Base-by-base conservation (phyloP, 2,329 filamentous ascomycete genomes). In the Samsoniella hepiali region DNA sequence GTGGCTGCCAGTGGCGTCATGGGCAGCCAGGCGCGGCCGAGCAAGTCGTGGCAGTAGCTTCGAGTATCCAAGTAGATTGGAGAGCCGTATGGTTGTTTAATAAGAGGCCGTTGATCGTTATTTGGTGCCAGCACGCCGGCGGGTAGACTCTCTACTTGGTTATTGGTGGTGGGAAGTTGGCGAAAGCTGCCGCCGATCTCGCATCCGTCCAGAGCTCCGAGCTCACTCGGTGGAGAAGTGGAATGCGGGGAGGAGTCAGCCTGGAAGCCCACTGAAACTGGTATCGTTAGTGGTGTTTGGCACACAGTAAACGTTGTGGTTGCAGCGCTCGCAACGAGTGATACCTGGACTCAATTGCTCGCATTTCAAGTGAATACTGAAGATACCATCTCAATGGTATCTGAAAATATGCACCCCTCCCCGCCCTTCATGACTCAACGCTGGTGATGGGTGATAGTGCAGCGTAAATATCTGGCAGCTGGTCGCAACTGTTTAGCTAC, bases 181-280 rank as follows among this genome's bases (percentile, higher is more conserved):
- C 36, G 6, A 29, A 9, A 22, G 22, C 2, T 34, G 50, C 9
- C 50, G 50, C 59, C 59, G 50, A 62, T 55, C 50, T 55, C 59
- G 50, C 59, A 55, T 47, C 40, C 50, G 59, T 62, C 32, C 8
- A 55, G 59, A 62, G 59, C 59, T 62, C 59, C 31, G 59, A 62
- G 59, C 59, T 55, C 40, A 62, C 40, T 62, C 58, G 49, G 58
- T 62, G 58, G 40, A 61, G 22, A 54, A 47, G 58, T 62, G 50
- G 36, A 53, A 53, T 51, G 58, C 49, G 58, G 49, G 58, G 58
- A 13, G 36, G 49, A 27, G 22, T 22, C 10, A 47, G n/a, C 44
- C 44, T n/a, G 49, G 3, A 32, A 36, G 29, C 29, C 49, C 49
- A 53, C 29, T n/a, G 11, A 7, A 53, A 11, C 49, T 34, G 8